phyloP scores from a whole-genome alignment of 306 rosid species.

The Senna tora region DNA sequence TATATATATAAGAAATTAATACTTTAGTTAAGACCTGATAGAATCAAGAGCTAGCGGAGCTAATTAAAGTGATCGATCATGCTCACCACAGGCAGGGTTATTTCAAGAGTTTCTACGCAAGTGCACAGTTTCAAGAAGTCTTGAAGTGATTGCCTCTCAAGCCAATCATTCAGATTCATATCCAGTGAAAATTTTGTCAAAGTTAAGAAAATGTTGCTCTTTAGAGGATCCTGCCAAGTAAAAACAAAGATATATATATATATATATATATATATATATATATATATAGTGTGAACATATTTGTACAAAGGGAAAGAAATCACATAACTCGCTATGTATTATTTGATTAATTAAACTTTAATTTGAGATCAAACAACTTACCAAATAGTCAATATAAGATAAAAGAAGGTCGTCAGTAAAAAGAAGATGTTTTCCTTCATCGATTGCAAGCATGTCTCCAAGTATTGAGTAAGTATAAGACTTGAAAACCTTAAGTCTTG shows the following conservation, averaged over 20 bases:
- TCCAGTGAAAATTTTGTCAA: constrained; percentile 29
- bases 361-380: constrained; percentile 7
- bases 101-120: constrained; percentile 17
- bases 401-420: constrained; percentile 1
- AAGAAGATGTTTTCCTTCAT: background rate
- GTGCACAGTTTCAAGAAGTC: background rate
- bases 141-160: background rate
- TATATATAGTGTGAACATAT: too few species aligned
- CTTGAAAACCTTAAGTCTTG: background rate
- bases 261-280: too few species aligned
- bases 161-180: constrained; percentile 21
- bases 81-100: constrained; percentile 24
- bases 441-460: background rate
- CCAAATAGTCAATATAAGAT: background rate
- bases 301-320: too few species aligned
- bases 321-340: background rate
- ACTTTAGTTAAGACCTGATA: too few species aligned
- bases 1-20: too few species aligned
- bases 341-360: too few species aligned
- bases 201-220: background rate
- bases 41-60: background rate
- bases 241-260: background rate
- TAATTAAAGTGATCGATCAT: too few species aligned
- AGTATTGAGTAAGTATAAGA: background rate
- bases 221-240: background rate